Conservation (phyloP, 2,329 filamentous ascomycete genomes). For the Cladophialophora bantiana region DNA sequence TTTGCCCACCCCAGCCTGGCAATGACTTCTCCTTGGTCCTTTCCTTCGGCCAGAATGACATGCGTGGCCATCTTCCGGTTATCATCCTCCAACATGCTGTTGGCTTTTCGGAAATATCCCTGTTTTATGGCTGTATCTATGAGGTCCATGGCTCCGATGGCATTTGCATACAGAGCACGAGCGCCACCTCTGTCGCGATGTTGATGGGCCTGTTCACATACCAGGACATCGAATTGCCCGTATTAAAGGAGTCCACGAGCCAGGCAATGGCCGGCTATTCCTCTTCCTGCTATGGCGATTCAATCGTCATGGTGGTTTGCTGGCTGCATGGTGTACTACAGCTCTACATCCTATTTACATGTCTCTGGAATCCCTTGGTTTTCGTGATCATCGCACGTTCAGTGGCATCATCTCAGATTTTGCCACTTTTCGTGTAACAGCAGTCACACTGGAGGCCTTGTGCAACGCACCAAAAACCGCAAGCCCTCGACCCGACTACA, state of each 20-base stretch:
- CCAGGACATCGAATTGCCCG: constrained; percentile 9
- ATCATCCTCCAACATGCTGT: constrained; percentile 15
- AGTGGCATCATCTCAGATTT: no score
- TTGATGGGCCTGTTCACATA: constrained; percentile 9
- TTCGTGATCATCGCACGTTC: no score
- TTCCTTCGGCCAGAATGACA: constrained; percentile 15
- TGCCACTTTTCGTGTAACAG: no score
- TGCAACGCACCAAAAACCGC: no score
- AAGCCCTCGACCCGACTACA: no score
- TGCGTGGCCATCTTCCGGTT: constrained; percentile 14
- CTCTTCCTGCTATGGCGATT: constrained; percentile 7
- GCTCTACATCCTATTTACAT: no score
- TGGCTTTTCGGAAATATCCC: constrained; percentile 18
- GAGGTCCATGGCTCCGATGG: constrained; percentile 14
- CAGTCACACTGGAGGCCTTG: no score
- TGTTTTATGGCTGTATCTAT: constrained; percentile 16
- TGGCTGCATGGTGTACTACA: background rate
- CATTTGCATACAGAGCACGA: constrained; percentile 10
- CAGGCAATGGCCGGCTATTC: constrained; percentile 15
- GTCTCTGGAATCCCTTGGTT: no score
- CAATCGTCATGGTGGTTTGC: constrained; percentile 2
- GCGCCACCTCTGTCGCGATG: constrained; percentile 6
- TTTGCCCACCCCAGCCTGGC: constrained; percentile 15
- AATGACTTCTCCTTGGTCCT: constrained; percentile 6
- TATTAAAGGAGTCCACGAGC: constrained; percentile 11